A percentile compares a stretch with the other conserved stretches of the same genome.
These are phyloP conservation scores for Corynespora cassiicola DNA, from an alignment of 2,329 filamentous ascomycete genomes.

Conservation along the genomic window DNA sequence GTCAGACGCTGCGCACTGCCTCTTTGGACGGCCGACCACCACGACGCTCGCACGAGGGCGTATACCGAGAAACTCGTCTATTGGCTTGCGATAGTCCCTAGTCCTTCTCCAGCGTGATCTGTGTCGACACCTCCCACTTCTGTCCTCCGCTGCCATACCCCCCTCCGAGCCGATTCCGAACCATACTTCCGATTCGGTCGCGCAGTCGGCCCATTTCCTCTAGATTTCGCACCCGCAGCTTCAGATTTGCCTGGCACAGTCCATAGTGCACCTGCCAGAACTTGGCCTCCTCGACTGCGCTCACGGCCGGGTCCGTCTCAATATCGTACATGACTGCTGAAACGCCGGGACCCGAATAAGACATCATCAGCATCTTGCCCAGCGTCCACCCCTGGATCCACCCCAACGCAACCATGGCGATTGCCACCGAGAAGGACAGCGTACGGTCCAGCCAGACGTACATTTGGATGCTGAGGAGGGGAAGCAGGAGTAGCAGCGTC, in stretches of 20 bases:
- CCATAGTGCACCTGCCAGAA: slow-evolving; percentile 99
- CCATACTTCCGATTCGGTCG: slow-evolving; percentile 75
- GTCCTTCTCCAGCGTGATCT: slow-evolving; percentile 67
- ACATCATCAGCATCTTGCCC: slow-evolving; percentile 96
- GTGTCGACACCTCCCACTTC: slow-evolving; percentile 92
- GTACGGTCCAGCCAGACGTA: slow-evolving; percentile 84
- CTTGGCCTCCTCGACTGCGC: slow-evolving; percentile 83
- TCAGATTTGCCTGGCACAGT: slow-evolving; percentile 93
- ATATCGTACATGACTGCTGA: slow-evolving; percentile 84
- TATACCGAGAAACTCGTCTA: too few relatives aligned
- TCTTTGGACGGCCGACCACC: too few relatives aligned
- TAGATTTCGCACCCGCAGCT: slow-evolving; percentile 71
- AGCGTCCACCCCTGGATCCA: slow-evolving; percentile 83
- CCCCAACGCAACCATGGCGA: slow-evolving; percentile 88
- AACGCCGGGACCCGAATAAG: slow-evolving; percentile 70
- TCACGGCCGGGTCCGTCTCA: slow-evolving; percentile 77
- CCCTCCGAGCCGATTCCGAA: slow-evolving; percentile 86
- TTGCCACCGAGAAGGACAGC: slow-evolving; percentile 80
- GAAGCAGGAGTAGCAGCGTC: slow-evolving; percentile 77
- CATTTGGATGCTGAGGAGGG: slow-evolving; percentile 79
- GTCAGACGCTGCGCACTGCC: too few relatives aligned
- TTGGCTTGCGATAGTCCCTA: too few relatives aligned
- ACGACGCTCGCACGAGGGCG: too few relatives aligned
- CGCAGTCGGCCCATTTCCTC: slow-evolving; percentile 75
- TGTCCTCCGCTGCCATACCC: slow-evolving; percentile 83